phyloP scores from a whole-genome alignment of 2,329 filamentous ascomycete genomes.

The Cladosporium velox region DNA sequence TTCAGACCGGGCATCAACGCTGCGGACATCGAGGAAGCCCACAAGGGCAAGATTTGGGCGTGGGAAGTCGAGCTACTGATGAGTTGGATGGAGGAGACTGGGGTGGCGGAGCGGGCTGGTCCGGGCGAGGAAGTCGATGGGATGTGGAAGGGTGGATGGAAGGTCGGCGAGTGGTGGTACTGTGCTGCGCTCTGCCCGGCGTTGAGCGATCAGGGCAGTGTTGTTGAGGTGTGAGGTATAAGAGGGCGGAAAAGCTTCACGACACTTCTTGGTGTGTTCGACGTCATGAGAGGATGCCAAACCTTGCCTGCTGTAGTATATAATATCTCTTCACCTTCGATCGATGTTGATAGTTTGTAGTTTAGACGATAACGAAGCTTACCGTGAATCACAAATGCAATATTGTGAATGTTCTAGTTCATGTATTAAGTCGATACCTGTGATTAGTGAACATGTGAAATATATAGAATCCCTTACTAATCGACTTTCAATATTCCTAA shows the following conservation, averaged over 20 bases:
- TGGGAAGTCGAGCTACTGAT: constrained; percentile 64
- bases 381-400: neutral
- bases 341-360: neutral
- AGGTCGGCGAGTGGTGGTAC: constrained; percentile 69
- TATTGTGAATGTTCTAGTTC: neutral
- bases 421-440: neutral
- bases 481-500: neutral
- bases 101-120: constrained; percentile 51
- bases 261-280: neutral
- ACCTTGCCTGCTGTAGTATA: neutral
- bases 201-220: neutral
- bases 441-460: neutral
- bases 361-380: neutral
- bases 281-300: neutral
- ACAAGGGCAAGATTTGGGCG: constrained; percentile 61
- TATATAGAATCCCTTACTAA: neutral
- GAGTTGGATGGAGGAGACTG: constrained; percentile 59
- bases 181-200: constrained; percentile 34
- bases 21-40: constrained; percentile 55
- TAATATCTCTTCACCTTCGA: neutral
- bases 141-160: constrained; percentile 41
- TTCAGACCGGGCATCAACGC: constrained; percentile 61
- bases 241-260: neutral
- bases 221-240: neutral
- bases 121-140: constrained; percentile 40